These are phyloP conservation scores for Ophiocordyceps polyrhachis-furcata DNA, from an alignment of 2,329 filamentous ascomycete genomes.

Conservation along the genomic window DNA sequence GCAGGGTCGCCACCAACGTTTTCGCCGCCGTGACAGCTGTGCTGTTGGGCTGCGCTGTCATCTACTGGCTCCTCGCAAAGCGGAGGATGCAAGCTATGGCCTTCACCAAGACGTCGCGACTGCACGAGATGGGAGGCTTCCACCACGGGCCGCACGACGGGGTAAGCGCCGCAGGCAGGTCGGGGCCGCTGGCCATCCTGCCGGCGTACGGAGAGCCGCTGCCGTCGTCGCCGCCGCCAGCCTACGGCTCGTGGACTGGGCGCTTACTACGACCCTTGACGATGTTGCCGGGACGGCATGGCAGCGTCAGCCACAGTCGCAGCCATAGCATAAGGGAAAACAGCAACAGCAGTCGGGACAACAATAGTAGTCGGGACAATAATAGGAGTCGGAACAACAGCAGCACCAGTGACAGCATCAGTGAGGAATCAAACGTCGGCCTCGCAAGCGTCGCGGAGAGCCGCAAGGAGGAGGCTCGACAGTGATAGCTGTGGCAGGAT, in stretches of 20 bases:
- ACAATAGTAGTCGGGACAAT: not conserved
- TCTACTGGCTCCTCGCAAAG: not conserved
- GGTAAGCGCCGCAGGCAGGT: not conserved
- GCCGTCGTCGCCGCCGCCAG: constrained; percentile 1
- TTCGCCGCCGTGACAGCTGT: not conserved
- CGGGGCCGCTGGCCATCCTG: not conserved
- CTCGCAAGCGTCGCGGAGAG: not conserved
- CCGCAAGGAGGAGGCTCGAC: not conserved
- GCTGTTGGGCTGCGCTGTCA: not conserved
- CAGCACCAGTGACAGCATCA: not conserved
- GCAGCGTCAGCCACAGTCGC: not conserved
- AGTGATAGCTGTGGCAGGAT: not conserved
- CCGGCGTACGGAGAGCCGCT: not conserved
- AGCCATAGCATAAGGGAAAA: not conserved
- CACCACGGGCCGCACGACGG: not conserved
- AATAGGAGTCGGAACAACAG: not conserved
- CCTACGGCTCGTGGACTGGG: not conserved
- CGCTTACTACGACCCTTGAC: not conserved
- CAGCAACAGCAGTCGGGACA: not conserved
- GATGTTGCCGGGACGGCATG: not conserved
- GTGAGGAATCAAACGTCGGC: not conserved
- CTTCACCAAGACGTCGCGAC: not conserved
- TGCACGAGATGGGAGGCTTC: not conserved
- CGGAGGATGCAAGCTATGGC: not conserved
- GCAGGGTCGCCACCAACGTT: not conserved